Evolutionary conservation across 352 stramenopile genomes (phyloP).

Genomic region (Phytophthora pluvialis): DNA sequence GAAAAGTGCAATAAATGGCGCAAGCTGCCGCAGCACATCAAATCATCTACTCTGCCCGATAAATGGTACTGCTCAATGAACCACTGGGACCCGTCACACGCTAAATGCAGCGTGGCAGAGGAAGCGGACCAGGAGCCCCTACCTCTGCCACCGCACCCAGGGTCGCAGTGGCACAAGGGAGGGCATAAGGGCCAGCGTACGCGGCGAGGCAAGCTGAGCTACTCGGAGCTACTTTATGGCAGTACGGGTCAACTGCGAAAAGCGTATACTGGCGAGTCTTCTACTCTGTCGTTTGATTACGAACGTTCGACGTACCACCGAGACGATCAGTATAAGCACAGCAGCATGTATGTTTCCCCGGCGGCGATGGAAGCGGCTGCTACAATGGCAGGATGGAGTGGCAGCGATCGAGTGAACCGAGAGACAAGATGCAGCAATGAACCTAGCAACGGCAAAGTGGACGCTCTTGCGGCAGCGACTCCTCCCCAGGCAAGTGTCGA

Average conservation of each 20-base stretch:
- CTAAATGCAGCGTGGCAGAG: slow-evolving; percentile 74
- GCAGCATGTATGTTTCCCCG: slow-evolving; percentile 81
- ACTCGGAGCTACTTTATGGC: slow-evolving; percentile 81
- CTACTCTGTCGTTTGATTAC: slow-evolving; percentile 80
- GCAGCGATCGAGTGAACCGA: slow-evolving; percentile 37
- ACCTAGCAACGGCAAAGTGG: slow-evolving; percentile 2
- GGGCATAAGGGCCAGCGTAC: slow-evolving; percentile 42
- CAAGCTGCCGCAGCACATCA: slow-evolving; percentile 92
- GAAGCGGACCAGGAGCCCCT: slow-evolving; percentile 82
- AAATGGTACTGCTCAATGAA: slow-evolving; percentile 98
- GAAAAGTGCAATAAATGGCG: slow-evolving; percentile 97
- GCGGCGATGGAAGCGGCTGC: slow-evolving; percentile 35
- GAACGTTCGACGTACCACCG: slow-evolving; percentile 70
- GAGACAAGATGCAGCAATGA: slow-evolving; percentile 21
- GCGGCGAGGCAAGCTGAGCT: slow-evolving; percentile 81
- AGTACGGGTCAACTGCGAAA: slow-evolving; percentile 84
- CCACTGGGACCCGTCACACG: slow-evolving; percentile 89
- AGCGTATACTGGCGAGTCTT: slow-evolving; percentile 82
- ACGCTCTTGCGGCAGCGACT: slow-evolving; percentile 14
- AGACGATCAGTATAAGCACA: slow-evolving; percentile 83
- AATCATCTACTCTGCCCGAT: slow-evolving; percentile 93
- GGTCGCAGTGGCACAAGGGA: slow-evolving; percentile 69
- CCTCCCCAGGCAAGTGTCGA: slow-evolving; percentile 42
- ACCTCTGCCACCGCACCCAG: slow-evolving; percentile 39
- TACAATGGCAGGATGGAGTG: slow-evolving; percentile 40